Percentiles rank a stretch among this genome's conserved stretches.
Conservation (phyloP, 2,329 filamentous ascomycete genomes). For the Xylaria sp. region DNA sequence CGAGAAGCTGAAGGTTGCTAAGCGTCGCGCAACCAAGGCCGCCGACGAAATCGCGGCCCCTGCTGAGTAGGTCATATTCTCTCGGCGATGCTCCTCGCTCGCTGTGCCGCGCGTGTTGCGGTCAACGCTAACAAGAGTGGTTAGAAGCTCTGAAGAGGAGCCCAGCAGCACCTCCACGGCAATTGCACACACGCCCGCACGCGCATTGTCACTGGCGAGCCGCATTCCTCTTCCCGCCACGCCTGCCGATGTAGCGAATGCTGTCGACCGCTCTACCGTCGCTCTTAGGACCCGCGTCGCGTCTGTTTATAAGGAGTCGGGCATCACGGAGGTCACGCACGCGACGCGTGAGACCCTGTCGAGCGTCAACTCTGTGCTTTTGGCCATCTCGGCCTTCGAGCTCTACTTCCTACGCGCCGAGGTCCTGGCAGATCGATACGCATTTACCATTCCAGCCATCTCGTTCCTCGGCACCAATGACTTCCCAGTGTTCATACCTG, state of each 20-base stretch:
- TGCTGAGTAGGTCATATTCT: conserved; percentile 77
- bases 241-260: conserved; percentile 79
- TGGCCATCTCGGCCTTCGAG: conserved; percentile 76
- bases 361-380: conserved; percentile 77
- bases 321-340: conserved; percentile 73
- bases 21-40: conserved; percentile 54
- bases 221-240: conserved; percentile 82
- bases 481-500: conserved; percentile 75
- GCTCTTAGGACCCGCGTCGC: conserved; percentile 74
- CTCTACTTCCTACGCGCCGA: conserved; percentile 74
- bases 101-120: conserved; percentile 1
- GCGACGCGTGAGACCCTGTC: conserved; percentile 76
- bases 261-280: conserved; percentile 77
- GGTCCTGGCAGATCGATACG: conserved; percentile 76
- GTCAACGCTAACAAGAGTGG: conserved; percentile 67
- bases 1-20: conserved; percentile 45
- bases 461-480: conserved; percentile 65
- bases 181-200: conserved; percentile 61
- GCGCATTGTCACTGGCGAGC: conserved; percentile 64
- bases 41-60: conserved; percentile 76
- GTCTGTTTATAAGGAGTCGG: conserved; percentile 72
- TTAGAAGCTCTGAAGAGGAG: conserved; percentile 49
- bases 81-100: conserved; percentile 30
- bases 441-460: conserved; percentile 77
- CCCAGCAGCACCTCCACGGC: conserved; percentile 56